Evolutionary conservation across 2,329 filamentous ascomycete genomes (phyloP), one percentile per base, ranked within the genome.

Genomic region (Drechslerella stenobrocha): DNA sequence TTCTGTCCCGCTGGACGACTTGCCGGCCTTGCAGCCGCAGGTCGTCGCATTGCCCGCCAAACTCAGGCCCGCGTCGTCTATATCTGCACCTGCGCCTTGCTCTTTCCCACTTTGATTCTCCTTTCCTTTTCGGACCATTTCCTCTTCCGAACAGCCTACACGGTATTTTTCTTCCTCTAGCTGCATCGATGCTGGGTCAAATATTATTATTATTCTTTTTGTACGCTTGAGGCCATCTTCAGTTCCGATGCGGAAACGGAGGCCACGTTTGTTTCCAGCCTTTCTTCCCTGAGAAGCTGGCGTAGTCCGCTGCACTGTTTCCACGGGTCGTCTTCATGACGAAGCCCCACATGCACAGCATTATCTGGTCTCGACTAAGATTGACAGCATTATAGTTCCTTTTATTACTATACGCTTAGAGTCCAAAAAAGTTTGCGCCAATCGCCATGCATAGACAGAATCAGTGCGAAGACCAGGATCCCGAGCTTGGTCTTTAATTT

Each of bases 401-500:
- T 5, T 30, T 30, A 30, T 30, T 30, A 30, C 28, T 30, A 30
- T 30, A 30, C 34, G 4, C 15, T 37, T n/a, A 37, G 15, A 37
- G n/a, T n/a, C n/a, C 34, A n/a, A 37, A n/a, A 37, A n/a, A 37
- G 37, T 9, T 3, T 42, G 37, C 37, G 37, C 37, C 37, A 42
- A 42, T 42, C 37, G 37, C 37, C n/a, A n/a, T n/a, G n/a, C n/a
- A n/a, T 20, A 7, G 8, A 37, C 34, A 37, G 34, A 7, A 37
- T 15, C 13, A 6, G 15, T 18, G n/a, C 37, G 9, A 18, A 18
- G 37, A 42, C 37, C 7, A 9, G 15, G 37, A 20, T 42, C 3
- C 9, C 37, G 22, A 5, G 13, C 3, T 3, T 30, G 22, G 15
- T 13, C 26, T 24, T 32, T 53, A 66, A 59, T 66, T 66, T 66